Evolutionary conservation across 805 yeast species (phyloP).

Genomic region (Dipodascus geniculatus): DNA sequence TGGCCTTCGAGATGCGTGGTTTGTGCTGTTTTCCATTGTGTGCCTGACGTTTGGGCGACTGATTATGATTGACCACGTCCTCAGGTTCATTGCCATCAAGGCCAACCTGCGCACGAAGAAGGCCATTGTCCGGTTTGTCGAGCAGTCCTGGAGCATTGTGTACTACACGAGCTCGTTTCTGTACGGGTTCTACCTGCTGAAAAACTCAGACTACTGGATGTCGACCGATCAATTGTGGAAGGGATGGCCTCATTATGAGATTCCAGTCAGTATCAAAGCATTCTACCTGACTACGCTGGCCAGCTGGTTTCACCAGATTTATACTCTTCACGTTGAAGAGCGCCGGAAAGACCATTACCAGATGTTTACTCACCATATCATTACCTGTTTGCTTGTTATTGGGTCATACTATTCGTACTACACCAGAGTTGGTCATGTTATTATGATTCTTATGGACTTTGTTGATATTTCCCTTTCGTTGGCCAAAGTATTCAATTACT

Average conservation of each 20-base stretch:
- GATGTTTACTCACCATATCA: conserved; percentile 82
- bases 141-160: conserved; percentile 69
- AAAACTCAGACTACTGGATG: conserved; percentile 44
- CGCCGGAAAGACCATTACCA: conserved; percentile 73
- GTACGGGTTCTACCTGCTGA: conserved; percentile 48
- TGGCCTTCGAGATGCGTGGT: conserved; percentile 16
- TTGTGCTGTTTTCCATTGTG: conserved; percentile 45
- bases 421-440: conserved; percentile 67
- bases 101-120: conserved; percentile 36
- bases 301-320: conserved; percentile 70
- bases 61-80: conserved; percentile 42
- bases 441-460: conserved; percentile 70
- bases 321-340: conserved; percentile 66
- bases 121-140: conserved; percentile 61
- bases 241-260: conserved; percentile 64
- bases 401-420: conserved; percentile 69
- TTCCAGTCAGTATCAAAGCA: conserved; percentile 42
- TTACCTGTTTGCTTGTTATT: conserved; percentile 52
- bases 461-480: conserved; percentile 61
- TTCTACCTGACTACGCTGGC: conserved; percentile 68
- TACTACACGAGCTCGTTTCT: conserved; percentile 47
- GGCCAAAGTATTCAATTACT: conserved; percentile 70
- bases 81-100: conserved; percentile 42
- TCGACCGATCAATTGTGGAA: conserved; percentile 47
- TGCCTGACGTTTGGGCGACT: conserved; percentile 47